Percentiles rank a stretch among this genome's conserved stretches.
These are phyloP conservation scores for Haplosporangium sp. DNA, from an alignment of 371 early-diverging fungal genomes.

Conservation along the genomic window DNA sequence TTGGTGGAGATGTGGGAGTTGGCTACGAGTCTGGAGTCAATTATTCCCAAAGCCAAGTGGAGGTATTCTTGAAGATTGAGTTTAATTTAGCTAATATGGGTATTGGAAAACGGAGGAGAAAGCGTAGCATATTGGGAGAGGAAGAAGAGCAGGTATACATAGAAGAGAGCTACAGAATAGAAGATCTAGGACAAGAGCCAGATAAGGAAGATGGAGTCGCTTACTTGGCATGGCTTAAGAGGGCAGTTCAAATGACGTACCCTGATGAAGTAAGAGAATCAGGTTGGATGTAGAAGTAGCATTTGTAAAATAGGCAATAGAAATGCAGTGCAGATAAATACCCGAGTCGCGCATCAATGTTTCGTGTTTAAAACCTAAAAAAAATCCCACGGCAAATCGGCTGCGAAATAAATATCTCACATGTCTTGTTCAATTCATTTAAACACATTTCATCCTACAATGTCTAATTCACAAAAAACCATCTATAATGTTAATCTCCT, in stretches of 20 bases:
- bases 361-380: background rate
- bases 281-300: background rate
- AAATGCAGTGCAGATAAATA: too few relatives aligned
- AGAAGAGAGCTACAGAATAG: background rate
- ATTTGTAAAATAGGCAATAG: too few relatives aligned
- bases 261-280: slow-evolving; percentile 23
- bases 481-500: slow-evolving; percentile 62
- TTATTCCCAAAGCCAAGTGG: slow-evolving; percentile 27
- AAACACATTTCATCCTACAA: slow-evolving; percentile 2
- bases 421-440: background rate
- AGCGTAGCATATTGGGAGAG: slow-evolving; percentile 4
- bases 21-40: slow-evolving; percentile 29
- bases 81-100: slow-evolving; percentile 23
- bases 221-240: slow-evolving; percentile 33
- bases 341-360: background rate
- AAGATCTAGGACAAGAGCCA: slow-evolving; percentile 24
- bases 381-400: slow-evolving; percentile 5
- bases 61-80: slow-evolving; percentile 36
- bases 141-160: background rate
- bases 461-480: slow-evolving; percentile 32
- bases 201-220: slow-evolving; percentile 10
- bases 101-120: slow-evolving; percentile 12
- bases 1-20: slow-evolving; percentile 17
- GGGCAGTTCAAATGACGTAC: slow-evolving; percentile 17
- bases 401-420: background rate